Percentiles rank a stretch among this genome's conserved stretches.
These are phyloP conservation scores for Lepiota venenata DNA, from an alignment of 768 basidiomycete species.

Conservation along the genomic window DNA sequence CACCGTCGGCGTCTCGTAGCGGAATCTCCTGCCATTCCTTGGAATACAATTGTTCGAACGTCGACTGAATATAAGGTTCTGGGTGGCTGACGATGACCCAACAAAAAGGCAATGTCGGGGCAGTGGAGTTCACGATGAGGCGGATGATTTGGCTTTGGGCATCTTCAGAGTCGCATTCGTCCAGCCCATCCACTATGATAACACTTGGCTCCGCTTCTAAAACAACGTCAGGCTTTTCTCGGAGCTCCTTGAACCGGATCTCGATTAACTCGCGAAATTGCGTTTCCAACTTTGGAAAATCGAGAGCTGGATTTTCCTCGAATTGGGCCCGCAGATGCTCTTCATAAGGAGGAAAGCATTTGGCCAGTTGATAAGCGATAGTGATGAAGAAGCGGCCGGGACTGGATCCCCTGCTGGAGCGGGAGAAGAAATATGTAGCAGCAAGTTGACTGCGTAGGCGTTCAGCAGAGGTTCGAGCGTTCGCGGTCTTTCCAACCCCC, in stretches of 20 bases:
- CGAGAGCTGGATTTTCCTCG: slow-evolving; percentile 13
- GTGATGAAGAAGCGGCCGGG: slow-evolving; percentile 24
- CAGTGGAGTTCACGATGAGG: slow-evolving; percentile 1
- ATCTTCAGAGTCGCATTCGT: slow-evolving; percentile 19
- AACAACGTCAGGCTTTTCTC: neutral
- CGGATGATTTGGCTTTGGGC: slow-evolving; percentile 11
- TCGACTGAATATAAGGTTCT: slow-evolving; percentile 18
- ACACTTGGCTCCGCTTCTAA: neutral
- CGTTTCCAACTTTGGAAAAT: slow-evolving; percentile 5
- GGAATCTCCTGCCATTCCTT: no score
- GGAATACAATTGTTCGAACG: neutral
- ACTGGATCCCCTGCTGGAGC: slow-evolving; percentile 20
- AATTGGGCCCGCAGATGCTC: slow-evolving; percentile 3
- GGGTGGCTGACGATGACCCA: slow-evolving; percentile 23
- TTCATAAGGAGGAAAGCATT: neutral
- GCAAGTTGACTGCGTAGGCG: slow-evolving; percentile 16
- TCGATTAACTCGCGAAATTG: slow-evolving; percentile 17
- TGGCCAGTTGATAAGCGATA: slow-evolving; percentile 25
- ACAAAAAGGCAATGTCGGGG: slow-evolving; percentile 13
- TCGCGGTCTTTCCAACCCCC: slow-evolving; percentile 24
- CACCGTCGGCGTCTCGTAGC: slow-evolving; percentile 8
- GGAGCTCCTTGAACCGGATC: slow-evolving; percentile 5
- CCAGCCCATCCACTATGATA: slow-evolving; percentile 23
- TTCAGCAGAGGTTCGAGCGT: slow-evolving; percentile 21
- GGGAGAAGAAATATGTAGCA: slow-evolving; percentile 33